phyloP scores from a whole-genome alignment of 2,329 filamentous ascomycete genomes.

The Diaporthe aspalathi region DNA sequence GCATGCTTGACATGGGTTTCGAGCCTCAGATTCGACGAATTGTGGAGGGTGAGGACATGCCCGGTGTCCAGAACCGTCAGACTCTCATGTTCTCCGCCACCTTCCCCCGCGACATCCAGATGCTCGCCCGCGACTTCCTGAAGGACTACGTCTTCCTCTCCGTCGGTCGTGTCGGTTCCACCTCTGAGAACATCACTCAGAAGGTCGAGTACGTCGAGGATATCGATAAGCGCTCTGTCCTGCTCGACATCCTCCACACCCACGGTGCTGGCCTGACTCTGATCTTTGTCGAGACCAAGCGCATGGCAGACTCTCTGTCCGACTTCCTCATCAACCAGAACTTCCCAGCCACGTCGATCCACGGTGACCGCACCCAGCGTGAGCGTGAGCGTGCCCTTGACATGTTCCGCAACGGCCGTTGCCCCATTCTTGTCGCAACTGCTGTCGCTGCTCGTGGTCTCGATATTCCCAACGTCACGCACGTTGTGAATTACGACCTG shows the following conservation, averaged over 20 bases:
- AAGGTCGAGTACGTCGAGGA: constrained; percentile 98
- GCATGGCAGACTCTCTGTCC: constrained; percentile 97
- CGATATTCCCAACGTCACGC: constrained; percentile 95
- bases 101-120: constrained; percentile 98
- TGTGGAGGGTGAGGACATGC: constrained; percentile 99
- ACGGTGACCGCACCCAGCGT: constrained; percentile 97
- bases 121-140: constrained; percentile 97
- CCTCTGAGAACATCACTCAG: constrained; percentile 99
- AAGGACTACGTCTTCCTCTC: constrained; percentile 99
- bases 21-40: constrained; percentile 99
- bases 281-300: constrained; percentile 99
- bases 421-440: constrained; percentile 96
- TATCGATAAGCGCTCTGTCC: constrained; percentile 94
- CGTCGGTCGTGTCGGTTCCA: constrained; percentile 97
- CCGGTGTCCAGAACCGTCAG: constrained; percentile 82
- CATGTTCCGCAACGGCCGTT: constrained; percentile 96
- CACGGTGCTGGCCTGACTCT: constrained; percentile 89
- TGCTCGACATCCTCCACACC: constrained; percentile 96
- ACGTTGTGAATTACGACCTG: constrained; percentile 99
- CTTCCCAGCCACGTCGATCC: constrained; percentile 98
- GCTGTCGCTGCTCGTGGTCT: constrained; percentile 92
- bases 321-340: constrained; percentile 99
- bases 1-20: constrained; percentile 99
- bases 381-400: constrained; percentile 98
- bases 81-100: constrained; percentile 99